Percentiles rank a stretch among this genome's conserved stretches.
Conservation (phyloP, 2,329 filamentous ascomycete genomes). For the Neodidymelliopsis sp. region DNA sequence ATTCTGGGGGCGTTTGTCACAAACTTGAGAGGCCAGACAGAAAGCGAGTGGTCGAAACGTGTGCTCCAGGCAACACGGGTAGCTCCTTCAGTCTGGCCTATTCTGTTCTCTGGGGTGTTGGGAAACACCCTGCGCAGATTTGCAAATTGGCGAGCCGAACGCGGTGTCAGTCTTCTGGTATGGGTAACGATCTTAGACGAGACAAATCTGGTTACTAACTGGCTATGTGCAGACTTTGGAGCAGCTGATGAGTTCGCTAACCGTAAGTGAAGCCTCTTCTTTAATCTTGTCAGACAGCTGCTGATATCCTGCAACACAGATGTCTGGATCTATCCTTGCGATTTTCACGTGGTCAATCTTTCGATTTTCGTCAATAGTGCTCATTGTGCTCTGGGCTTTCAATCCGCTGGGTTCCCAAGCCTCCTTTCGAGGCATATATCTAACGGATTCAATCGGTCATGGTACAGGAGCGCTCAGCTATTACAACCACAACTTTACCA, state of each 20-base stretch:
- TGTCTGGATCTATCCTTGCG: constrained; percentile 13
- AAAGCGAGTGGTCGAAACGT: constrained; percentile 2
- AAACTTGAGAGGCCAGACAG: not conserved
- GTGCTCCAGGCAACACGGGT: constrained; percentile 14
- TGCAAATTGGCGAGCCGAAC: constrained; percentile 17
- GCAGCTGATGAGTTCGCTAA: constrained; percentile 12
- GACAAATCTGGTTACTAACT: not conserved
- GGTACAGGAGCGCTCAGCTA: not conserved
- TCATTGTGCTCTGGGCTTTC: constrained; percentile 16
- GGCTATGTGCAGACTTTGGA: constrained; percentile 6
- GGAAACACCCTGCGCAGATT: constrained; percentile 14
- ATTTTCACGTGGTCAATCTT: constrained; percentile 17
- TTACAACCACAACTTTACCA: not conserved
- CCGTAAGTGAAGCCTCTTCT: not conserved
- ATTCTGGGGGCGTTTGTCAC: not conserved
- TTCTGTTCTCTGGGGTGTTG: constrained; percentile 17
- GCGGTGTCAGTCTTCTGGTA: constrained; percentile 13
- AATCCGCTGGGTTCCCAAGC: constrained; percentile 21
- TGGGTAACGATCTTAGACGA: not conserved
- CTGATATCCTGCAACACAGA: constrained; percentile 1
- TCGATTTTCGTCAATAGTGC: constrained; percentile 4
- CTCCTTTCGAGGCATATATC: constrained; percentile 11
- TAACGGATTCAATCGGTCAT: not conserved
- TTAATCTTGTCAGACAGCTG: too few relatives aligned
- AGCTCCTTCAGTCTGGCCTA: constrained; percentile 17